These are phyloP conservation scores for Blastobotrys apis DNA, from an alignment of 1,139 yeast genomes.

Conservation along the genomic window DNA sequence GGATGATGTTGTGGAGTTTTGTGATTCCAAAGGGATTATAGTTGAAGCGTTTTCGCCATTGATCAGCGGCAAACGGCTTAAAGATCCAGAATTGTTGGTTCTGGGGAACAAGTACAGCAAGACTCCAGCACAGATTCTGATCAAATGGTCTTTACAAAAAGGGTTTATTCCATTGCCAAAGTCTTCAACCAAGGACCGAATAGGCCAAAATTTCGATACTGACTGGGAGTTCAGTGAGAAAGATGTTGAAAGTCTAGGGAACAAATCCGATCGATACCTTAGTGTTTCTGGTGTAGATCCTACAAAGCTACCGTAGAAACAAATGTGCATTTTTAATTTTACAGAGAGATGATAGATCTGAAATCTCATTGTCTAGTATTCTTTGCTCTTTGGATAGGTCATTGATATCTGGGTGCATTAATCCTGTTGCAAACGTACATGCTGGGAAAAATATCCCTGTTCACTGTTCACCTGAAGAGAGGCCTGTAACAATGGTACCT, in stretches of 20 bases:
- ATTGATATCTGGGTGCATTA: too few species aligned
- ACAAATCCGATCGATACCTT: slow-evolving; percentile 13
- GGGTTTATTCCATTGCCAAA: slow-evolving; percentile 67
- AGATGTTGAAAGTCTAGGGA: slow-evolving; percentile 33
- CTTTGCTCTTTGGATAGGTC: too few species aligned
- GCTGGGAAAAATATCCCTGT: too few species aligned
- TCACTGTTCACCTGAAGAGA: too few species aligned
- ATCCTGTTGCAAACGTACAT: too few species aligned
- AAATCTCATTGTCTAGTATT: too few species aligned
- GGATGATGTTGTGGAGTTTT: slow-evolving; percentile 58
- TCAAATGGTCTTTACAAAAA: slow-evolving; percentile 41
- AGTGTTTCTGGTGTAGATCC: not conserved
- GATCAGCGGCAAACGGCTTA: slow-evolving; percentile 52
- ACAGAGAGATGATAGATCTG: too few species aligned
- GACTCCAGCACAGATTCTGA: slow-evolving; percentile 43
- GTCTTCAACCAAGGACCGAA: slow-evolving; percentile 50
- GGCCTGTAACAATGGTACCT: too few species aligned
- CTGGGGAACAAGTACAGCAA: slow-evolving; percentile 40
- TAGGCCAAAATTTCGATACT: slow-evolving; percentile 39
- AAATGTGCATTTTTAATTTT: too few species aligned
- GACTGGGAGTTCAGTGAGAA: slow-evolving; percentile 46
- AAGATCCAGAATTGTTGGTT: slow-evolving; percentile 46
- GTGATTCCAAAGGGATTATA: slow-evolving; percentile 54
- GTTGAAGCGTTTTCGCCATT: slow-evolving; percentile 82
- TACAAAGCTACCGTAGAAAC: not conserved